Percentiles rank a stretch among this genome's conserved stretches.
Evolutionary conservation across 179 eudicot species (phyloP).

Genomic region (Nepenthes alata): DNA sequence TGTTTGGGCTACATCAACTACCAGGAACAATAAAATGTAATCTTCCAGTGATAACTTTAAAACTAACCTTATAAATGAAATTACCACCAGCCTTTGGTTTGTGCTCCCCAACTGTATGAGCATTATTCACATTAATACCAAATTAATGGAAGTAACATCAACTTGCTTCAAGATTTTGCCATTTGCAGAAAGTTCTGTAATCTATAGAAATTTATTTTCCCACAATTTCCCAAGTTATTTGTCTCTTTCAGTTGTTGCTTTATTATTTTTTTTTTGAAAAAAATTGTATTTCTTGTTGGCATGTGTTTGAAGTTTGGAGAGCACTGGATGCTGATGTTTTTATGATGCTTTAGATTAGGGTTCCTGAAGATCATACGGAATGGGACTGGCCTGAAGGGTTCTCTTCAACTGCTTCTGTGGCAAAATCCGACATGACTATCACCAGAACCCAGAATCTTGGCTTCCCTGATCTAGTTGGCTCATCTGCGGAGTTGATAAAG

Average conservation of each 20-base stretch:
- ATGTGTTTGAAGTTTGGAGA: conserved; percentile 27
- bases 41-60: too few species aligned
- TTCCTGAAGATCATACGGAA: conserved; percentile 53
- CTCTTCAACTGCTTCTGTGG: conserved; percentile 27
- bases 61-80: too few species aligned
- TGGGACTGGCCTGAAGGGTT: conserved; percentile 77
- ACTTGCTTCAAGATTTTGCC: too few species aligned
- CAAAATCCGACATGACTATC: conserved; percentile 18
- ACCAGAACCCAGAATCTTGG: conserved; percentile 25
- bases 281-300: conserved; percentile 20
- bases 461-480: conserved; percentile 16
- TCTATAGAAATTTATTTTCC: too few species aligned
- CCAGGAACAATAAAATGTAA: too few species aligned
- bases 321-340: conserved; percentile 36
- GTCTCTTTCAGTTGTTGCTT: conserved; percentile 5
- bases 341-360: conserved; percentile 55
- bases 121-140: too few species aligned
- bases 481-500: conserved; percentile 10
- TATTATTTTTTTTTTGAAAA: conserved; percentile 1
- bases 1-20: too few species aligned
- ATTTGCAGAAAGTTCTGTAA: too few species aligned
- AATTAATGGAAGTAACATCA: too few species aligned
- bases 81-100: too few species aligned
- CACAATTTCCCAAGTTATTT: too few species aligned
- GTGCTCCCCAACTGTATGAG: too few species aligned